Evolutionary conservation across 1,139 yeast species (phyloP).

Genomic region (Hemisphaericaspora xylanilytica): DNA sequence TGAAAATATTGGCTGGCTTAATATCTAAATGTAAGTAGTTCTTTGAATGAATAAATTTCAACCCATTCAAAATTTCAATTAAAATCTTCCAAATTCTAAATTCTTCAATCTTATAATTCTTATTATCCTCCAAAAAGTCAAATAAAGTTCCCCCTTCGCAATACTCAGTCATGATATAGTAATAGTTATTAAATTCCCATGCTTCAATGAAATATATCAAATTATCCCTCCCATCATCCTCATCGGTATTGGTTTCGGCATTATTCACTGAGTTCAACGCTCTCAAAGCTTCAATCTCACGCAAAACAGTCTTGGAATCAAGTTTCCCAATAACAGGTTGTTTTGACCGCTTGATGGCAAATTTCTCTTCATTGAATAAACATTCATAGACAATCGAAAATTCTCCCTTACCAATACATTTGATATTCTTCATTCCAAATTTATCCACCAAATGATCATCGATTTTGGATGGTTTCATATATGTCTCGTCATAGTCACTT

Average conservation of each 20-base stretch:
- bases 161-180: conserved; percentile 90
- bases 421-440: conserved; percentile 65
- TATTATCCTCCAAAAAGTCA: conserved; percentile 71
- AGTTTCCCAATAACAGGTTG: conserved; percentile 44
- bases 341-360: conserved; percentile 85
- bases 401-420: conserved; percentile 78
- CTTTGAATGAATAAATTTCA: conserved; percentile 74
- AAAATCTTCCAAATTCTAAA: conserved; percentile 97
- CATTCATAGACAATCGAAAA: conserved; percentile 85
- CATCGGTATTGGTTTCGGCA: conserved; percentile 21
- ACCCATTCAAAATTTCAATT: conserved; percentile 75
- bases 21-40: conserved; percentile 82
- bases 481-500: background rate
- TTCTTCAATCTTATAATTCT: conserved; percentile 80
- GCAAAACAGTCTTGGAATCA: conserved; percentile 34
- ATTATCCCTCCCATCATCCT: conserved; percentile 68
- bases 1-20: conserved; percentile 92
- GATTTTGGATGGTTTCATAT: conserved; percentile 19
- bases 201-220: conserved; percentile 78
- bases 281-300: conserved; percentile 47
- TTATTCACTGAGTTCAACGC: conserved; percentile 42
- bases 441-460: conserved; percentile 64
- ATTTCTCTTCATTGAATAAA: conserved; percentile 59
- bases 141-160: conserved; percentile 94
- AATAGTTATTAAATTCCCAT: conserved; percentile 75